Evolutionary conservation across 495 filamentous ascomycete species (phyloP), one percentile per base, ranked within the genome.

Genomic region (Podospora sp.): DNA sequence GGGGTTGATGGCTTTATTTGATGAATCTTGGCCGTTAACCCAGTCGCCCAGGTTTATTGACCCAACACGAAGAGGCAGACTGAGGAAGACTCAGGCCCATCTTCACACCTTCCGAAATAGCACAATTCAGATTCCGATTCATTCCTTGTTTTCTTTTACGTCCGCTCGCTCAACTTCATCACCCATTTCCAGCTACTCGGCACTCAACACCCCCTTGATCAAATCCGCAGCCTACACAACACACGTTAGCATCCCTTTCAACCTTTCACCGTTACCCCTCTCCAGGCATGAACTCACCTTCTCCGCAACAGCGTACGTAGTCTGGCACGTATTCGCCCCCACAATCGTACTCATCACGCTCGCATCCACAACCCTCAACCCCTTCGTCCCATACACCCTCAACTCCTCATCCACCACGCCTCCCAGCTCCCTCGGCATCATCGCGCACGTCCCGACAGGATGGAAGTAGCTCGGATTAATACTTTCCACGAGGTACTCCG

Each of bases 341-440:
- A 72, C 68, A 21, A 81, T 62, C 22, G 74, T 76, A 0, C 79
- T 76, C 52, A 82, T 77, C 12, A 83, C 73, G 53, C 76, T 80
- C 9, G 75, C 79, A 70, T 84, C 81, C 2, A 82, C 79, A 0
- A 83, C 79, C 29, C 82, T 70, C 49, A 84, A 36, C 11, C 59
- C 63, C 60, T 71, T 55, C 3, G 79, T 72, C 1, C 79, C 80
- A 60, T 82, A 83, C 8, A 84, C 82, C 67, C 65, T 72, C 14
- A 83, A 66, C 53, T 69, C 65, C 70, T 78, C 73, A 60, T 82
- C 78, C 24, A 84, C 82, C 12, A 84, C 81, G 6, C 87, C 87
- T 16, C 86, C 86, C 0, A 83, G 68, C 65, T 82, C 80, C 49
- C 76, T 72, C 20, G 87, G 86, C 75, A 88, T 72, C 86, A 78